Evolutionary conservation across 225 moss, liverwort and hornwort species (phyloP), one percentile per base, ranked within the genome.

Genomic region (Anthoceros angustus): DNA sequence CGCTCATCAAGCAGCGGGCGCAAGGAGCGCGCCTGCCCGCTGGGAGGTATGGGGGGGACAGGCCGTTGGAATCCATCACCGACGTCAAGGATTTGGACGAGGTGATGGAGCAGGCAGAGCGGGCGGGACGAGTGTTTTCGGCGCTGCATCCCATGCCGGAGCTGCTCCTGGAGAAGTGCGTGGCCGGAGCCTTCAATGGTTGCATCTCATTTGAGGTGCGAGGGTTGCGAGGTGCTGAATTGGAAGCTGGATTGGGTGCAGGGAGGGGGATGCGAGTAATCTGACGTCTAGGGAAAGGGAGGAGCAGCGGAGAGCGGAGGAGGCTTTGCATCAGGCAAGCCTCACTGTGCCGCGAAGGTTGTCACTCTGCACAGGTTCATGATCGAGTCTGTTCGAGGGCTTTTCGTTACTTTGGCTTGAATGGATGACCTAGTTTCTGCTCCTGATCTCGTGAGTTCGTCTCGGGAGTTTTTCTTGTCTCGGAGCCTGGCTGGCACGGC

Each of bases 101-200:
- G 7, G 92, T 98, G 0, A 88, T 98, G 92, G 98, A 98, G 80
- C 89, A 89, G 76, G 98, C 92, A 25, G 98, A 98, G 81, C 87
- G 89, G 24, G 98, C 92, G 4, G 98, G 98, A 5, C 86, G 84
- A 3, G 75, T 98, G 5, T 92, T 89, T 45, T 86, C 87, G 10
- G 92, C 92, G 7, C 77, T 83, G n/a, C 92, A 98, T 71, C 98
- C 89, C 61, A 77, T 89, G 63, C 87, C 87, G 7, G 85, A 92
- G 72, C 89, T 98, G n/a, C 83, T 98, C 16, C 68, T 98, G 8
- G 76, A 77, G 61, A 83, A 87, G 86, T 95, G 71, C 76, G 94
- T 70, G 21, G 16, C 23, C 20, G 24, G 26, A 38, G 16, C 48
- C 45, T 18, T n/a, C 6, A 24, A 0, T 65, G 25, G 14, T 20